A percentile compares a stretch with the other conserved stretches of the same genome.
phyloP scores from a whole-genome alignment of 2,329 filamentous ascomycete genomes.

The Rhexocercosporidium sp. region DNA sequence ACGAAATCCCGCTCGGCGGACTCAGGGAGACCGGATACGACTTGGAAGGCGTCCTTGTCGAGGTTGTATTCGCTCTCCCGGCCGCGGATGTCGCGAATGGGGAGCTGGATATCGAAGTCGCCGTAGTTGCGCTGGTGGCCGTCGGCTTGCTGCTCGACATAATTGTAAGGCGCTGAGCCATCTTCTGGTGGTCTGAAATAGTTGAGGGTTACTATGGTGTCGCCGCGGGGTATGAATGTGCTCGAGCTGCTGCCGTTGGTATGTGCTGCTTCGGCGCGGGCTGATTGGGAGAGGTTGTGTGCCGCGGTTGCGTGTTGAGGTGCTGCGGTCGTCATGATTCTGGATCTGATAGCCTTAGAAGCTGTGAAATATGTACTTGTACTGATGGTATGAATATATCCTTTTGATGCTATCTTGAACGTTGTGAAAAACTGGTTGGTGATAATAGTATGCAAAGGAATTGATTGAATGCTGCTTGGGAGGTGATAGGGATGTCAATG shows the following conservation, averaged over 20 bases:
- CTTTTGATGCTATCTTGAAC: constrained; percentile 4
- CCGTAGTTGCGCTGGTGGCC: constrained; percentile 40
- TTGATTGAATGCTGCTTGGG: background rate
- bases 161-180: constrained; percentile 59
- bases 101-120: constrained; percentile 37
- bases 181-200: constrained; percentile 62
- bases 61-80: constrained; percentile 69
- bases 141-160: constrained; percentile 50
- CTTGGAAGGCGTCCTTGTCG: constrained; percentile 76
- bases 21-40: constrained; percentile 62
- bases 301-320: constrained; percentile 47
- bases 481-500: background rate
- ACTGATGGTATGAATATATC: background rate
- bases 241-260: constrained; percentile 15
- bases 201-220: constrained; percentile 53
- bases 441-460: background rate
- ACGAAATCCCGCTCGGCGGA: constrained; percentile 64
- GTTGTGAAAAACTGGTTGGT: constrained; percentile 1
- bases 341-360: background rate
- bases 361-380: background rate
- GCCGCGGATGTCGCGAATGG: constrained; percentile 76
- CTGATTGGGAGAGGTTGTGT: constrained; percentile 45
- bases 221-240: constrained; percentile 52
- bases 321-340: constrained; percentile 48
- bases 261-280: constrained; percentile 33